Evolutionary conservation across 495 filamentous ascomycete genomes (phyloP), one percentile per base, ranked within the genome.

Genomic region (Melanomma pulvis-pyrius): DNA sequence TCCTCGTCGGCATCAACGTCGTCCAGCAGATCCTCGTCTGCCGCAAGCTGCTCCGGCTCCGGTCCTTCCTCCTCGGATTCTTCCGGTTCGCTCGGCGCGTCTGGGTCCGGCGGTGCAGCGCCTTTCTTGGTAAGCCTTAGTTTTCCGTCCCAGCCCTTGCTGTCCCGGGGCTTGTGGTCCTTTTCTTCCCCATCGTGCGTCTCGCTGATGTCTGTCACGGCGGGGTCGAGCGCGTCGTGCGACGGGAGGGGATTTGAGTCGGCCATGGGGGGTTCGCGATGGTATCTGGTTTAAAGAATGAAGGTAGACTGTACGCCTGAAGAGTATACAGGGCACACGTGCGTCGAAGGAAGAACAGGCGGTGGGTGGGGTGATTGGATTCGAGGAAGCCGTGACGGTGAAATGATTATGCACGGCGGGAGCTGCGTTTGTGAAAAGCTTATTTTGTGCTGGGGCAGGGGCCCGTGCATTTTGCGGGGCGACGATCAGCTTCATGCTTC

Each of bases 81-180:
- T 73, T 96, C 93, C 8, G 91, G 88, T 17, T 84, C 79, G 61
- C 96, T 90, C 74, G 89, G 82, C 49, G 94, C 88, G 34, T 94
- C 92, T 0, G 90, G 87, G 68, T 96, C 92, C 39, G 87, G 88
- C 28, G 92, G 74, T 19, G 89, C 87, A 71, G 93, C 91, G 21
- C 88, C 77, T 46, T 84, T 82, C 55, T 87, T 88, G 55, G 89
- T 85, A 11, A 91, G 75, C 17, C 93, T 82, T 55, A 96, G 82
- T 78, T 97, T 97, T 56, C 93, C 93, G 78, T 96, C 92, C 92
- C 92, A 97, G 58, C 92, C 92, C 72, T 89, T 91, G 76, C 87
- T 88, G 44, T 72, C 70, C n/a, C 62, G 17, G 19, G 70, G 70
- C 24, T 55, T 52, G 39, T 63, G 17, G 48, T 65, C 60, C 25